Evolutionary conservation across 2,329 filamentous ascomycete genomes (phyloP).

Genomic region (Ustilaginoidea virens): DNA sequence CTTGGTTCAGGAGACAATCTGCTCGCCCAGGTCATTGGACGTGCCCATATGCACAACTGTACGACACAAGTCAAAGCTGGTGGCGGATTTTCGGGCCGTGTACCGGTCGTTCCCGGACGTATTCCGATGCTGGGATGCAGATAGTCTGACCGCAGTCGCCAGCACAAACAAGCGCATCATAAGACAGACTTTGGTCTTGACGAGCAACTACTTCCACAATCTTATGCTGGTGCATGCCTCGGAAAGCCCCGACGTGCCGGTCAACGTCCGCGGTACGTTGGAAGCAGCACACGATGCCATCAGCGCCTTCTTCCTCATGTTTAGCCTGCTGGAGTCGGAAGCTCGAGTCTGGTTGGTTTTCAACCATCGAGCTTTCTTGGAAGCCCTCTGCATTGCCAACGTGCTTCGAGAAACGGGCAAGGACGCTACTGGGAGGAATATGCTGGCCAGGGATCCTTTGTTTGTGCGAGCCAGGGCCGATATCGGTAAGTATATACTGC

Average conservation of each 20-base stretch:
- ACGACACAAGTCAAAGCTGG: conserved; percentile 52
- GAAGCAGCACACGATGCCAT: conserved; percentile 66
- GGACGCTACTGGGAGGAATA: conserved; percentile 29
- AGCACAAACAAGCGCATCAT: conserved; percentile 48
- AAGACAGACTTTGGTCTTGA: conserved; percentile 61
- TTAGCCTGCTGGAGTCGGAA: conserved; percentile 51
- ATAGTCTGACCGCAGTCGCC: conserved; percentile 40
- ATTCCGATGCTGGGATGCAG: conserved; percentile 53
- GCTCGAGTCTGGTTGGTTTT: conserved; percentile 76
- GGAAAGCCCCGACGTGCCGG: conserved; percentile 46
- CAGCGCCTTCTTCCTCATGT: conserved; percentile 58
- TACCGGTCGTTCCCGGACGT: conserved; percentile 58
- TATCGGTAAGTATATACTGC: conserved; percentile 33
- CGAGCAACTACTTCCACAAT: conserved; percentile 73
- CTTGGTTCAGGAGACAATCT: conserved; percentile 62
- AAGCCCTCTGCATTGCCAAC: conserved; percentile 53
- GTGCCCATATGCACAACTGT: conserved; percentile 55
- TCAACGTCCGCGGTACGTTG: conserved; percentile 53
- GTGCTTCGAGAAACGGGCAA: conserved; percentile 36
- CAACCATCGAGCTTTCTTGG: conserved; percentile 65
- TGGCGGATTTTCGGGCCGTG: conserved; percentile 54
- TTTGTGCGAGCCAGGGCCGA: conserved; percentile 44
- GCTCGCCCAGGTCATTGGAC: conserved; percentile 57
- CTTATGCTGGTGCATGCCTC: conserved; percentile 65
- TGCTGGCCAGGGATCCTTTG: conserved; percentile 35